Conservation (phyloP, 495 filamentous ascomycete species). For the Cenococcum geophilum region DNA sequence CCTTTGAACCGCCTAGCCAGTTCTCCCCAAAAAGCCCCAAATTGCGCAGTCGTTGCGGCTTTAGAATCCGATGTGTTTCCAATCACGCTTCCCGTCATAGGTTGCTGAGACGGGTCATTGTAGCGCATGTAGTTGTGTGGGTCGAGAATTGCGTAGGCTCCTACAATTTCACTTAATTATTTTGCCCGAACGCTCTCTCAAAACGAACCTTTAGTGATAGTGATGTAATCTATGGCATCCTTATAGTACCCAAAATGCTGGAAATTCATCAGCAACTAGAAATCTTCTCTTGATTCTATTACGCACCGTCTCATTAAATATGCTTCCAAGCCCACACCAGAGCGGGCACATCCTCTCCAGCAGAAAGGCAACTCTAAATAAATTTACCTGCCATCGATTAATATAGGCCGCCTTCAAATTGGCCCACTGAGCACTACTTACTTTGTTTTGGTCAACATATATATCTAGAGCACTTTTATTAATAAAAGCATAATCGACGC, state of each 20-base stretch:
- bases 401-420: background rate
- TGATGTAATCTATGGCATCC: conserved; percentile 49
- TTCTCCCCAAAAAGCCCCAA: conserved; percentile 49
- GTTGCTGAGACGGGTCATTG: conserved; percentile 46
- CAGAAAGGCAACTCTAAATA: conserved; percentile 50
- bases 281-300: background rate
- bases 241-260: conserved; percentile 46
- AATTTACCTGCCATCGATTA: conserved; percentile 38
- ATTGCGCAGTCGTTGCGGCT: conserved; percentile 29
- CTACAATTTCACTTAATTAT: background rate
- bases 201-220: conserved; percentile 43
- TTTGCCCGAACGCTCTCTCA: background rate
- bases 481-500: conserved; percentile 50
- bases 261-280: background rate
- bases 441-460: conserved; percentile 45
- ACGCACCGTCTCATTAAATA: conserved; percentile 45
- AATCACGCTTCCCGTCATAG: conserved; percentile 45
- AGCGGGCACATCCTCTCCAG: conserved; percentile 51
- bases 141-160: conserved; percentile 46
- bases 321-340: conserved; percentile 45
- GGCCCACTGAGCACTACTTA: background rate
- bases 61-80: conserved; percentile 42
- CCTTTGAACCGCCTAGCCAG: conserved; percentile 37
- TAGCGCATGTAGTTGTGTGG: conserved; percentile 53
- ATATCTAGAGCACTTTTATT: conserved; percentile 42